Evolutionary conservation across 192 early-diverging fungal genomes (phyloP), one percentile per base, ranked within the genome.

Genomic region (Chytriomyces sp.): DNA sequence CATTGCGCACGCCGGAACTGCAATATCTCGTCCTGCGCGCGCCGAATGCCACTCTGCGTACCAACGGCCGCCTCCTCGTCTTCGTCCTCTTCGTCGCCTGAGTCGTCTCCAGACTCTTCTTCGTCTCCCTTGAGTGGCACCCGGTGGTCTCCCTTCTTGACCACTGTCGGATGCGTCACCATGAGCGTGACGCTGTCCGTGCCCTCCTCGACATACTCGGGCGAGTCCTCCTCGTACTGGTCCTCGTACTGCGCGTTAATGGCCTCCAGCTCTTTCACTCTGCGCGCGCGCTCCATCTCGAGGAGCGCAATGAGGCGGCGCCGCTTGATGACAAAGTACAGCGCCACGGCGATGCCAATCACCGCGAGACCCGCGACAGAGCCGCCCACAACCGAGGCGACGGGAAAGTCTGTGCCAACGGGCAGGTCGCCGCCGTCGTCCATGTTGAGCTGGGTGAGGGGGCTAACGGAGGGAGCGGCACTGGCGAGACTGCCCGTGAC

Each of bases 381-480:
- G 19, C 74, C 56, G 6, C 74, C 74, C 4, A 69, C 66, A 32
- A 75, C 63, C 10, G 66, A 64, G n/a, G 65, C 74, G 28, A 64
- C 39, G 4, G 74, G 74, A 26, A 75, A 26, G 39, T 75, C 74
- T 22, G 38, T 40, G 22, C 74, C 74, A 34, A 69, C 30, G 4
- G 59, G 73, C 6, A 55, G 34, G 10, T 10, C 19, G 6, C 10
- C 53, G 25, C 39, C 52, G 14, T 36, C 28, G 28, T 39, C 56
- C 17, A 37, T 17, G 5, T 49, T 49, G 36, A 70, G 57, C 41
- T 70, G 68, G 7, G 57, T 5, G 19, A 70, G 39, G 2, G 68
- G 39, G 25, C 12, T 59, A 6, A 31, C n/a, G 12, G 38, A 6
- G 5, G 68, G 56, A 17, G 68, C 30, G 5, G 68, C 22, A 33